These are phyloP conservation scores for Keithomyces neogunnii DNA, from an alignment of 2,329 filamentous ascomycete species.

Conservation along the genomic window DNA sequence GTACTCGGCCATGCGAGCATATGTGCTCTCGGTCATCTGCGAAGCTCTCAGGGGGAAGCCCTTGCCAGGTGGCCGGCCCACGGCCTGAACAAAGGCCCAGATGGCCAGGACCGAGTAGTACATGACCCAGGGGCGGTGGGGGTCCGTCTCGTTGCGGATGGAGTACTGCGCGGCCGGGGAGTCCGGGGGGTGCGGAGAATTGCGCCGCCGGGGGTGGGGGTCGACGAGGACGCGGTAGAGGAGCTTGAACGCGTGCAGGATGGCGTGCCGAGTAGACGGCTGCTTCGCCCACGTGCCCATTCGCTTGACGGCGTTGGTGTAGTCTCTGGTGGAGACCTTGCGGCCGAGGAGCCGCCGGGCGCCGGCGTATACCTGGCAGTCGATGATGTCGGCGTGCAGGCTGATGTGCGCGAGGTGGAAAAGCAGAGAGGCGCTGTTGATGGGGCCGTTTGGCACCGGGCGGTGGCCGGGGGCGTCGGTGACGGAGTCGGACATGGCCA, in stretches of 20 bases:
- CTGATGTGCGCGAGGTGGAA: slow-evolving; percentile 86
- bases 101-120: slow-evolving; percentile 82
- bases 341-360: slow-evolving; percentile 69
- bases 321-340: slow-evolving; percentile 68
- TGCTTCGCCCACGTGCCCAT: slow-evolving; percentile 75
- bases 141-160: slow-evolving; percentile 67
- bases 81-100: slow-evolving; percentile 77
- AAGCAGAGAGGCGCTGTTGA: slow-evolving; percentile 71
- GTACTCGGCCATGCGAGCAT: slow-evolving; percentile 31
- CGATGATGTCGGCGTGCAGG: slow-evolving; percentile 79
- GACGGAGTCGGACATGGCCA: slow-evolving; percentile 42
- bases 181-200: slow-evolving; percentile 14
- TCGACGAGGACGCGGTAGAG: slow-evolving; percentile 64
- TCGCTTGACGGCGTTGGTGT: slow-evolving; percentile 60
- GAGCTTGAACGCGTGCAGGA: slow-evolving; percentile 77
- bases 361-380: slow-evolving; percentile 83
- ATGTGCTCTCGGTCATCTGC: slow-evolving; percentile 25
- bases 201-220: slow-evolving; percentile 29
- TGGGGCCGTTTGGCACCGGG: slow-evolving; percentile 49
- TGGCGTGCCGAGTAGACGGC: slow-evolving; percentile 68
- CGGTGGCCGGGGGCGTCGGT: slow-evolving; percentile 28
- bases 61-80: slow-evolving; percentile 49
- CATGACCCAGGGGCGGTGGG: slow-evolving; percentile 84
- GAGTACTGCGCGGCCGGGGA: slow-evolving; percentile 50
- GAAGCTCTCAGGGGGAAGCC: slow-evolving; percentile 38